A percentile compares a stretch with the other conserved stretches of the same genome.
Evolutionary conservation across 2,329 filamentous ascomycete species (phyloP).

Genomic region (Diaporthe australafricana): DNA sequence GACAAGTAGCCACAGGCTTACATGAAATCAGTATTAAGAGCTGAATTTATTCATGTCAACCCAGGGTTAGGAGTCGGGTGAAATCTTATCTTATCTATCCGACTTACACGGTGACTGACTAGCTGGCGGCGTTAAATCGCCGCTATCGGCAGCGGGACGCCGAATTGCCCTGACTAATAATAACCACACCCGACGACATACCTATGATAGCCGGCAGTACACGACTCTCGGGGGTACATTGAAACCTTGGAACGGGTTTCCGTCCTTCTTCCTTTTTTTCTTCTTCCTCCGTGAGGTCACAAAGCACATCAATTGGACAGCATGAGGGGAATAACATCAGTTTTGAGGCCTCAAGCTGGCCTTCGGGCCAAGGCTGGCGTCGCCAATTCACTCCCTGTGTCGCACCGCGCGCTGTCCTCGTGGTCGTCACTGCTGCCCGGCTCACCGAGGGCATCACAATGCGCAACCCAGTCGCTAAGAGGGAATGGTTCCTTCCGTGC

Average conservation of each 20-base stretch:
- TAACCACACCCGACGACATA: not conserved
- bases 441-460: not conserved
- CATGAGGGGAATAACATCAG: constrained; percentile 31
- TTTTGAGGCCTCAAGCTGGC: constrained; percentile 23
- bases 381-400: constrained; percentile 11
- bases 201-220: constrained; percentile 24
- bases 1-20: no score
- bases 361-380: constrained; percentile 9
- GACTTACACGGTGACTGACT: constrained; percentile 1
- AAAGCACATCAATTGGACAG: not conserved
- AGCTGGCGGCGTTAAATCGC: not conserved
- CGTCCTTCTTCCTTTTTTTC: not conserved
- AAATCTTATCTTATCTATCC: not conserved
- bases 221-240: not conserved
- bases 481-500: not conserved
- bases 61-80: not conserved
- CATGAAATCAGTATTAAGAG: no score
- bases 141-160: constrained; percentile 23
- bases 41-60: no score
- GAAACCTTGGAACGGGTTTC: not conserved
- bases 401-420: constrained; percentile 15
- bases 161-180: constrained; percentile 26
- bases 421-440: not conserved
- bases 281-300: not conserved
- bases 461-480: not conserved